Conservation (phyloP, 495 filamentous ascomycete species). For the Penicillium subrubescens region DNA sequence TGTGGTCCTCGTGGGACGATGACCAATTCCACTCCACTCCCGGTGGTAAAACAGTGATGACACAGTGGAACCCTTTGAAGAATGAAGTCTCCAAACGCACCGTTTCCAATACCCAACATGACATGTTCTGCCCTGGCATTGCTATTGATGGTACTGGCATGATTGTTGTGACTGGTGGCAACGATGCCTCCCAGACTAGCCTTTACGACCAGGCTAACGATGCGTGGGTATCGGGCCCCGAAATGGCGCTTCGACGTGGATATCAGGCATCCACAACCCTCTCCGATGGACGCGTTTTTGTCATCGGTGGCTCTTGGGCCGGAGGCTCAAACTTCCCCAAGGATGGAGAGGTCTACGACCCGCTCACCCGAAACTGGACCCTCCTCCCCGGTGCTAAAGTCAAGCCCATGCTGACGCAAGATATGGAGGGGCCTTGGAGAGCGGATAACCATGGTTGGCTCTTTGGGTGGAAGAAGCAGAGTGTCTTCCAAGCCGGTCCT, state of each 20-base stretch:
- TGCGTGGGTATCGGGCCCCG: conserved; percentile 32
- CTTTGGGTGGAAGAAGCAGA: conserved; percentile 57
- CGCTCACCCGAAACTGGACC: conserved; percentile 37
- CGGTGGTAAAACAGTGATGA: conserved; percentile 38
- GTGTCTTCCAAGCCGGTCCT: conserved; percentile 60
- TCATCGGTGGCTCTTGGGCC: conserved; percentile 61
- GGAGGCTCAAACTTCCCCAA: conserved; percentile 43
- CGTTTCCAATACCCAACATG: conserved; percentile 51
- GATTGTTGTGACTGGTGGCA: conserved; percentile 57
- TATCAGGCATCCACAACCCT: conserved; percentile 57
- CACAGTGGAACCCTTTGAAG: conserved; percentile 17
- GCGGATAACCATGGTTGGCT: conserved; percentile 52
- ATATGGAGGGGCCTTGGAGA: conserved; percentile 35
- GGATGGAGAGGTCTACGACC: conserved; percentile 58
- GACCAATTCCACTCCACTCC: conserved; percentile 37
- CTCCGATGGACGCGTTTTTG: conserved; percentile 59
- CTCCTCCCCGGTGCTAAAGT: conserved; percentile 40
- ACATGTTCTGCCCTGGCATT: conserved; percentile 68
- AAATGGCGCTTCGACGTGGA: conserved; percentile 55
- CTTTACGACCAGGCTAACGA: conserved; percentile 40
- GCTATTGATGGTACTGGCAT: conserved; percentile 51
- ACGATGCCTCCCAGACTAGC: conserved; percentile 44
- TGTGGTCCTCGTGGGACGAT: conserved; percentile 45
- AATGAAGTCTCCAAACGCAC: conserved; percentile 37
- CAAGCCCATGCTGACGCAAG: conserved; percentile 53